Conservation (phyloP, 2,329 filamentous ascomycete species). For the Calonectria leucothoes region DNA sequence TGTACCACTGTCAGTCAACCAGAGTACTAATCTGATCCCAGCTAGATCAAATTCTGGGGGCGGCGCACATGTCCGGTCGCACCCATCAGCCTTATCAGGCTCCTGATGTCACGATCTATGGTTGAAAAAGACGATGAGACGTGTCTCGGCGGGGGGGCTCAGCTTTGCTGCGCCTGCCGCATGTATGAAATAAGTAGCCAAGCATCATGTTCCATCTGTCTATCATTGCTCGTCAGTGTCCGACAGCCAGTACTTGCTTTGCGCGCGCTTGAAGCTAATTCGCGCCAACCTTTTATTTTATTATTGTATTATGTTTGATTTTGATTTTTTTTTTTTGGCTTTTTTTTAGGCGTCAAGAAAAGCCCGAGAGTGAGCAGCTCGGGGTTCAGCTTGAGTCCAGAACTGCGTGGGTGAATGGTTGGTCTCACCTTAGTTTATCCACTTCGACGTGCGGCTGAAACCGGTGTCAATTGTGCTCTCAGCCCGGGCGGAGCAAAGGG, state of each 20-base stretch:
- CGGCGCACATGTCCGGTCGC: neutral
- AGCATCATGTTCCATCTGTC: slow-evolving; percentile 3
- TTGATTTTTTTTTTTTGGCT: neutral
- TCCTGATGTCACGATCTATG: slow-evolving; percentile 35
- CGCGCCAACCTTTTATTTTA: neutral
- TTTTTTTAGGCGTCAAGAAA: neutral
- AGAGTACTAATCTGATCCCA: neutral
- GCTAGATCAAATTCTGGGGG: neutral
- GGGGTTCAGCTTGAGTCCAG: neutral
- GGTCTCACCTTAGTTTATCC: slow-evolving; percentile 34
- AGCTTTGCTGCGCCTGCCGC: slow-evolving; percentile 21
- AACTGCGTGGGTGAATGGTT: neutral
- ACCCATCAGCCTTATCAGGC: slow-evolving; percentile 41
- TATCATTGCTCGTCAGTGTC: neutral
- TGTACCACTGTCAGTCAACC: neutral
- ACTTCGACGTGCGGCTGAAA: slow-evolving; percentile 42
- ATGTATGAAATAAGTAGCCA: slow-evolving; percentile 6
- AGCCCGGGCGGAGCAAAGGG: slow-evolving; percentile 28
- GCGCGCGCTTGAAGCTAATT: neutral
- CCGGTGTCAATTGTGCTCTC: slow-evolving; percentile 26
- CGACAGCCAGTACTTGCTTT: neutral
- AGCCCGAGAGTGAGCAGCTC: neutral
- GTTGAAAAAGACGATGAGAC: slow-evolving; percentile 27
- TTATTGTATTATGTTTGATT: too few species aligned
- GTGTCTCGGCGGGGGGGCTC: slow-evolving; percentile 29